These are phyloP conservation scores for Circinella umbellata DNA, from an alignment of 371 early-diverging fungal species.

Conservation along the genomic window DNA sequence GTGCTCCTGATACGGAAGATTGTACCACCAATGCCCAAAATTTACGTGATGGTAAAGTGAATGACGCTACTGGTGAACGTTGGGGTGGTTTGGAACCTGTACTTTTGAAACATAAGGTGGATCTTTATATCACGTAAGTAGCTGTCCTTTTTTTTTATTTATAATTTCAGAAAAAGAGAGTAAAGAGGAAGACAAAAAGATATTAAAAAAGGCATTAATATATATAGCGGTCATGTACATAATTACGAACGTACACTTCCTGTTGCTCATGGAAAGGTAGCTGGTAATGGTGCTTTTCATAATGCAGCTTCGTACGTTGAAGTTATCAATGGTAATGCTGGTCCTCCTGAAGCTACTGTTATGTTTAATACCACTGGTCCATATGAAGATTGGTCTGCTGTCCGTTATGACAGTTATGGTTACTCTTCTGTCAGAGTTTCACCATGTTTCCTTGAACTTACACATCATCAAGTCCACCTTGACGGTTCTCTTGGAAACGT, in stretches of 20 bases:
- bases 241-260: slow-evolving; percentile 14
- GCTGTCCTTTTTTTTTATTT: neutral
- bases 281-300: slow-evolving; percentile 30
- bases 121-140: slow-evolving; percentile 26
- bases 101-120: slow-evolving; percentile 29
- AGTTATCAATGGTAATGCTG: slow-evolving; percentile 43
- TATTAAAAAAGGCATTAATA: too few relatives aligned
- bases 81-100: slow-evolving; percentile 24
- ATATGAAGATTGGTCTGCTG: slow-evolving; percentile 42
- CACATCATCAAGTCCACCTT: slow-evolving; percentile 30
- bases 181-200: too few relatives aligned
- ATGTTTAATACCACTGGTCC: slow-evolving; percentile 31
- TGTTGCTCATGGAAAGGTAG: slow-evolving; percentile 34
- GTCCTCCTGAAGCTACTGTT: slow-evolving; percentile 37
- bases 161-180: neutral
- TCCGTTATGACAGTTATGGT: slow-evolving; percentile 40
- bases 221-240: slow-evolving; percentile 17
- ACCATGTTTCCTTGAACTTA: slow-evolving; percentile 24
- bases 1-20: slow-evolving; percentile 21
- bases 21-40: slow-evolving; percentile 33
- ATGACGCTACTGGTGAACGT: slow-evolving; percentile 9
- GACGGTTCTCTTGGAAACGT: slow-evolving; percentile 39
- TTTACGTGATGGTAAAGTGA: slow-evolving; percentile 32
- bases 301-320: slow-evolving; percentile 46
- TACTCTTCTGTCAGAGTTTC: slow-evolving; percentile 42